Evolutionary conservation across 768 basidiomycete species (phyloP).

Genomic region (Agaricus sinodeliciosus): DNA sequence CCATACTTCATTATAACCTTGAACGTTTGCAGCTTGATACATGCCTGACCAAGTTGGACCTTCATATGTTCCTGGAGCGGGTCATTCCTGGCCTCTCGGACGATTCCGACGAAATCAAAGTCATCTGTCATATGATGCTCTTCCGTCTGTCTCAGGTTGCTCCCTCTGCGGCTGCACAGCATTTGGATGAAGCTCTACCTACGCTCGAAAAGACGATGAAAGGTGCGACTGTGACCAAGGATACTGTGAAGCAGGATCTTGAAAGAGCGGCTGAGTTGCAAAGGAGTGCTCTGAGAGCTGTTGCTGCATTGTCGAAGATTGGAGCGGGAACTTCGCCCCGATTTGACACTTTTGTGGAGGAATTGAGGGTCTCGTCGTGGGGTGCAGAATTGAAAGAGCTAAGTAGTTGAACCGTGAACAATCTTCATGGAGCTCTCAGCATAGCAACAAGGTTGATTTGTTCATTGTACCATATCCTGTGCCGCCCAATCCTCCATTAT

Average conservation of each 20-base stretch:
- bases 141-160: constrained; percentile 86
- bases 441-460: neutral
- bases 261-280: constrained; percentile 88
- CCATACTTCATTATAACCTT: neutral
- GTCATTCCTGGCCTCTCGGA: constrained; percentile 83
- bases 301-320: constrained; percentile 81
- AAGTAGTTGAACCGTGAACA: constrained; percentile 16
- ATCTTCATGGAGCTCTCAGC: neutral
- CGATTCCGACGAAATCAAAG: constrained; percentile 94
- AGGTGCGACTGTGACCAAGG: constrained; percentile 83
- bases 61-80: constrained; percentile 76
- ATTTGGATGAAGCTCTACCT: constrained; percentile 80
- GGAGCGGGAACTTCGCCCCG: constrained; percentile 53
- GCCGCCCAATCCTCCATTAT: no score
- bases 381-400: constrained; percentile 65
- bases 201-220: constrained; percentile 87
- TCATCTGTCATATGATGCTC: constrained; percentile 92
- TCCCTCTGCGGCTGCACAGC: constrained; percentile 74
- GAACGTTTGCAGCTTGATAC: constrained; percentile 66
- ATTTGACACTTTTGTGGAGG: constrained; percentile 79
- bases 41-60: constrained; percentile 80
- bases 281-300: constrained; percentile 80
- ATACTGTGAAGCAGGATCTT: constrained; percentile 91
- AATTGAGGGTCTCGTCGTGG: constrained; percentile 60
- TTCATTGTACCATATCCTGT: neutral